A percentile compares a stretch with the other conserved stretches of the same genome.
Evolutionary conservation across 768 basidiomycete genomes (phyloP).

Genomic region (Rhizopogon roseolus): DNA sequence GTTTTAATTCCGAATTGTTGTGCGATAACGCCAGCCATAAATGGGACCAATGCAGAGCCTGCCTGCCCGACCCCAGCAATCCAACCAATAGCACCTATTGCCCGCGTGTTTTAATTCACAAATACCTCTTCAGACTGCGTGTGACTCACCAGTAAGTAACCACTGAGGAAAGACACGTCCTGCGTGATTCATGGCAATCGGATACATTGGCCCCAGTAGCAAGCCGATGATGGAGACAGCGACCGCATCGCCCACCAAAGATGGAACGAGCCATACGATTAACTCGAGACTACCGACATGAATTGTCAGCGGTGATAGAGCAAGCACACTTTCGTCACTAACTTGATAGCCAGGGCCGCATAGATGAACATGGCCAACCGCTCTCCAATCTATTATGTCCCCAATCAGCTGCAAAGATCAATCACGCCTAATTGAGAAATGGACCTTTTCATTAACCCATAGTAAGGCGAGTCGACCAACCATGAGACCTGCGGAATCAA

Average conservation of each 20-base stretch:
- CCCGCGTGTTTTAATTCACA: background rate
- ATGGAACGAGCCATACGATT: constrained; percentile 53
- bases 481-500: constrained; percentile 40
- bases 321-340: background rate
- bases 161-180: constrained; percentile 65
- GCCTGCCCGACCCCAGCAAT: constrained; percentile 67
- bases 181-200: constrained; percentile 63
- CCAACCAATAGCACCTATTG: constrained; percentile 56
- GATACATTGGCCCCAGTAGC: constrained; percentile 48
- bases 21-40: constrained; percentile 68
- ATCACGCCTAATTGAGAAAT: background rate
- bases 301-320: constrained; percentile 14
- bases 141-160: constrained; percentile 46
- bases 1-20: constrained; percentile 47
- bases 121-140: background rate
- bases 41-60: constrained; percentile 68
- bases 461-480: constrained; percentile 50
- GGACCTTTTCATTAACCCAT: constrained; percentile 50
- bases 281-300: constrained; percentile 42
- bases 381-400: constrained; percentile 42
- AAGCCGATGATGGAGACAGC: constrained; percentile 54
- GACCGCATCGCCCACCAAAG: constrained; percentile 48
- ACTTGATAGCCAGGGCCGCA: constrained; percentile 45
- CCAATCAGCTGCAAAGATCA: background rate
- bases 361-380: constrained; percentile 50